phyloP scores from a whole-genome alignment of 1,284 basidiomycete species.

The Cronartium ribicola region DNA sequence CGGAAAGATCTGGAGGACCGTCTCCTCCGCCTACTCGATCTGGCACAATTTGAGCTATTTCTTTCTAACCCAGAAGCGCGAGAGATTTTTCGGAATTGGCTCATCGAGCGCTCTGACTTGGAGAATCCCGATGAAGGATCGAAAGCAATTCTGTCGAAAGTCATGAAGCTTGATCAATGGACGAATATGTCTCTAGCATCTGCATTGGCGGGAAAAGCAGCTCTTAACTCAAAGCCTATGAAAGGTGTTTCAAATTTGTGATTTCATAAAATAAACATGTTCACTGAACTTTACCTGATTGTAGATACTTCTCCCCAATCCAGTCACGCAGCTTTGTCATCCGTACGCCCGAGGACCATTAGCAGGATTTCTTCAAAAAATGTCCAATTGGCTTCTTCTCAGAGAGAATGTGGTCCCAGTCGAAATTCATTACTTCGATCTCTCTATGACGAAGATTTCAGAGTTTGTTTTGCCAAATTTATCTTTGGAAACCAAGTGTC shows the following conservation, averaged over 20 bases:
- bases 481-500: background rate
- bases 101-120: background rate
- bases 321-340: no score
- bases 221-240: no score
- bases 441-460: slow-evolving; percentile 33
- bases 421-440: slow-evolving; percentile 19
- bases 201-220: background rate
- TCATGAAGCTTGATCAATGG: slow-evolving; percentile 31
- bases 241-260: no score
- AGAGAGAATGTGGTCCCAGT: background rate
- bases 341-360: no score
- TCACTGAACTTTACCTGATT: no score
- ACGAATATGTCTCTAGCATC: slow-evolving; percentile 10
- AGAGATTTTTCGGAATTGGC: slow-evolving; percentile 28
- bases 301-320: no score
- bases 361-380: background rate
- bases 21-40: slow-evolving; percentile 15
- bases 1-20: slow-evolving; percentile 19
- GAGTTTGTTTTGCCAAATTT: slow-evolving; percentile 1
- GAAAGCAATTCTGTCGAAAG: background rate
- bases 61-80: slow-evolving; percentile 21
- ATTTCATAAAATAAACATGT: no score
- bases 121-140: background rate
- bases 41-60: slow-evolving; percentile 14
- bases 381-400: background rate